Conservation (phyloP, 2,329 filamentous ascomycete genomes). For the Bipolaris sorokiniana region DNA sequence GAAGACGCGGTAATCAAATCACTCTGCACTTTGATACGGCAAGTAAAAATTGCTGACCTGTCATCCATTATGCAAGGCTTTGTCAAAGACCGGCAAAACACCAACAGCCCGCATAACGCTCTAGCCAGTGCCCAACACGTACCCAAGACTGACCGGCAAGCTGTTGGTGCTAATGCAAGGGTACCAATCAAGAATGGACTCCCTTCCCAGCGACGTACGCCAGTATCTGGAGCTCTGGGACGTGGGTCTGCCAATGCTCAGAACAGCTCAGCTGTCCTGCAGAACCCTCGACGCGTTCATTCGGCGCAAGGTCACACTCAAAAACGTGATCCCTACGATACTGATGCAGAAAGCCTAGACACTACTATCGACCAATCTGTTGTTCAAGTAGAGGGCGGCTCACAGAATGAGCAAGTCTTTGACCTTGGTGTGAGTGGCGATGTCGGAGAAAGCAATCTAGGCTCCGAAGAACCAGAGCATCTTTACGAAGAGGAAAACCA, state of each 20-base stretch:
- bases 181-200: slow-evolving; percentile 19
- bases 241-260: slow-evolving; percentile 19
- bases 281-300: slow-evolving; percentile 24
- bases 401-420: slow-evolving; percentile 15
- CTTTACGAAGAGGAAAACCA: slow-evolving; percentile 1
- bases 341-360: slow-evolving; percentile 48
- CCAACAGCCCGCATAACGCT: slow-evolving; percentile 25
- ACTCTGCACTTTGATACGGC: background rate
- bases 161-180: slow-evolving; percentile 32
- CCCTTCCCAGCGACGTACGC: slow-evolving; percentile 20
- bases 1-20: slow-evolving; percentile 10
- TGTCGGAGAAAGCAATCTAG: slow-evolving; percentile 7
- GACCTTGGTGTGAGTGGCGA: slow-evolving; percentile 16
- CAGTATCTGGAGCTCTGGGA: slow-evolving; percentile 4
- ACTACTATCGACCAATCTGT: slow-evolving; percentile 38
- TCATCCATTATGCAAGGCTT: slow-evolving; percentile 30
- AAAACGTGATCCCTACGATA: slow-evolving; percentile 41
- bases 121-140: slow-evolving; percentile 19
- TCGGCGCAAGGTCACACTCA: slow-evolving; percentile 19
- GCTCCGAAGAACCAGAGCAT: background rate
- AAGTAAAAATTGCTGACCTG: background rate
- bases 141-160: slow-evolving; percentile 21
- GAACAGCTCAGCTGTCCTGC: slow-evolving; percentile 18
- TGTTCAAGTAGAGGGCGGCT: slow-evolving; percentile 27
- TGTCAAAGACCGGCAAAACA: slow-evolving; percentile 20